Evolutionary conservation across 208 protist species (phyloP), one percentile per base, ranked within the genome.

Genomic region (Crithidia acanthocephali): DNA sequence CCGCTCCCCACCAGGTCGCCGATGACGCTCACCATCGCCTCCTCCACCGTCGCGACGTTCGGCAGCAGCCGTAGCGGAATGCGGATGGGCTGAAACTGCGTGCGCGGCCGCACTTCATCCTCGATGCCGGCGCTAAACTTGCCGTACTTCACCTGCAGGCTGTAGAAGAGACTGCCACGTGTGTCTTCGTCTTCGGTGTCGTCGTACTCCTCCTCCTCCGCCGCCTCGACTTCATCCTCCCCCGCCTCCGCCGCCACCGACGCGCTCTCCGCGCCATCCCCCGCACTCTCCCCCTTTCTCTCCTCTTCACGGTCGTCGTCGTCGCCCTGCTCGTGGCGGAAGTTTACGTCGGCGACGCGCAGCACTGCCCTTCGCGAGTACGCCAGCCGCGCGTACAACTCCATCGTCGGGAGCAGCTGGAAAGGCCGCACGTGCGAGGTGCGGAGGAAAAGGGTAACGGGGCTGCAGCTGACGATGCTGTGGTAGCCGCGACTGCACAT

Each of bases 401-500:
- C 58, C 22, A 91, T 13, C 40, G 65, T 40, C 4, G 86, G 86
- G 25, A 84, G 60, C 30, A 52, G 44, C 13, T 57, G 65, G 28
- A 81, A 77, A 9, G 58, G 37, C 15, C 61, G 25, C 0, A 45
- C 61, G 20, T 79, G 63, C 27, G 42, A 57, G 18, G 72, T 76
- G 33, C 81, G 58, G 35, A 92, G 40, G 63, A 88, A 87, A 27
- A 92, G 70, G 27, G 85, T 66, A 20, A 92, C 20, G n/a, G 86
- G 86, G 65, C 83, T 92, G 51, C 86, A 92, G 56, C 86, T 83
- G 18, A 87, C 58, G 61, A 92, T 81, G 42, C 52, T 84, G 27
- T 44, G 25, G 45, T 88, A 79, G 25, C 74, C 69, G 23, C 40
- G 61, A 32, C 70, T 78, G 53, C 86, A 92, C 25, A 92, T 56